phyloP scores from a whole-genome alignment of 805 yeast species.

The Wickerhamomyces strasburgensis region DNA sequence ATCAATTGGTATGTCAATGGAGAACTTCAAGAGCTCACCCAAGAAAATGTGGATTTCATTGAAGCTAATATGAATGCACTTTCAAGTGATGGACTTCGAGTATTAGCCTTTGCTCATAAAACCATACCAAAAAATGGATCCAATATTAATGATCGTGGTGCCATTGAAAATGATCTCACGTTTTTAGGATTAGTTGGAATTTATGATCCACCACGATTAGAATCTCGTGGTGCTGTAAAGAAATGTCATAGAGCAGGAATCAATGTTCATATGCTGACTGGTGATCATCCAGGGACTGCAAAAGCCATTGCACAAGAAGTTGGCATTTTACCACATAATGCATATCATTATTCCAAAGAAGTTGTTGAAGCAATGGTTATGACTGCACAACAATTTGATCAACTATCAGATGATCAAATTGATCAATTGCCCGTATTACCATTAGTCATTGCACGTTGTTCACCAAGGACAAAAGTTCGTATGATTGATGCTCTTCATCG shows the following conservation, averaged over 20 bases:
- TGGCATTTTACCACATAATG: constrained; percentile 63
- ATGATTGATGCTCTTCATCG: constrained; percentile 75
- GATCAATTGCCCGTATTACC: constrained; percentile 65
- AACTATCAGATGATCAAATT: constrained; percentile 52
- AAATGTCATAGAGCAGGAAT: constrained; percentile 71
- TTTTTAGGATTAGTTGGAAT: constrained; percentile 72
- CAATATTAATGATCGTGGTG: constrained; percentile 33
- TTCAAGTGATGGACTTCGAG: constrained; percentile 65
- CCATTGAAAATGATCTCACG: constrained; percentile 47
- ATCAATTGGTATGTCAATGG: constrained; percentile 42
- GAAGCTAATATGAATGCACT: constrained; percentile 53
- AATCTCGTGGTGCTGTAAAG: constrained; percentile 60
- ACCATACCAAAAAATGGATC: constrained; percentile 28
- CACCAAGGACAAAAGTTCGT: constrained; percentile 77
- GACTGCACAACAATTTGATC: constrained; percentile 71
- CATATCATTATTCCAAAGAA: constrained; percentile 49
- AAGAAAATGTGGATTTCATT: constrained; percentile 36
- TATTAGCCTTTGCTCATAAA: constrained; percentile 60
- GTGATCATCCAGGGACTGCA: constrained; percentile 78
- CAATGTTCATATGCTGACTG: constrained; percentile 77
- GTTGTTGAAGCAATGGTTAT: constrained; percentile 64
- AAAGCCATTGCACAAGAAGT: constrained; percentile 77
- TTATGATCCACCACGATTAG: constrained; percentile 75
- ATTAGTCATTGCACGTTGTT: constrained; percentile 75
- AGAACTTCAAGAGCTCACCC: constrained; percentile 32